These are phyloP conservation scores for Aspergillus arachidicola DNA, from an alignment of 2,329 filamentous ascomycete species.

Conservation along the genomic window DNA sequence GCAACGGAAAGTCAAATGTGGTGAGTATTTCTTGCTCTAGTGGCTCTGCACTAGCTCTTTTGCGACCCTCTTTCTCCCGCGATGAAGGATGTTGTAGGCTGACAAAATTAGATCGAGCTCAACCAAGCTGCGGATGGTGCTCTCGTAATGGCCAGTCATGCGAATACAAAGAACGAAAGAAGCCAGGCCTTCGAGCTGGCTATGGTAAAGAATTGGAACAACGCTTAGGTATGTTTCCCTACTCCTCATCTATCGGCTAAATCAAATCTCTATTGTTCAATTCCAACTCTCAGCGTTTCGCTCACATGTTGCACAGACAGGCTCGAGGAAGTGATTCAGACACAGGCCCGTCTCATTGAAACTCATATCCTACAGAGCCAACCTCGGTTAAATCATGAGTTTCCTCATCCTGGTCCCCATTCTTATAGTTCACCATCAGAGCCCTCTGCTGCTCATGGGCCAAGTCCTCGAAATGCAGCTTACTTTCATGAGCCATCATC, in stretches of 20 bases:
- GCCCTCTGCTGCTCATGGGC: constrained; percentile 56
- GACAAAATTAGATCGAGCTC: constrained; percentile 48
- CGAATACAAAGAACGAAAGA: constrained; percentile 71
- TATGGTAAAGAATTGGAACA: constrained; percentile 75
- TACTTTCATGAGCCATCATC: constrained; percentile 63
- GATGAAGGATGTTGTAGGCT: background rate
- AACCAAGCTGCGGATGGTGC: constrained; percentile 71
- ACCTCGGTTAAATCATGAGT: constrained; percentile 31
- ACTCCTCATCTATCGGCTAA: background rate
- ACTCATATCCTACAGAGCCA: constrained; percentile 51
- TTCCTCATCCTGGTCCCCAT: constrained; percentile 27
- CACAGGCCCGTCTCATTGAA: constrained; percentile 69
- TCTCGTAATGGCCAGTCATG: constrained; percentile 66
- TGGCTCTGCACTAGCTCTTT: background rate
- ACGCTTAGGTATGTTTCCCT: constrained; percentile 52
- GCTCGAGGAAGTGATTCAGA: constrained; percentile 66
- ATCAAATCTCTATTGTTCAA: background rate
- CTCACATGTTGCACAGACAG: constrained; percentile 51
- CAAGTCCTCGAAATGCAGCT: constrained; percentile 60
- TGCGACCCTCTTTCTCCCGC: background rate
- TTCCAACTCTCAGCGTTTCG: background rate
- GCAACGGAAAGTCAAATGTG: constrained; percentile 50
- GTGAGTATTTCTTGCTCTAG: constrained; percentile 27
- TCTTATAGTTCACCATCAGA: constrained; percentile 52
- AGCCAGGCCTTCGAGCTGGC: constrained; percentile 65